Evolutionary conservation across 176 grass and related monocot species (phyloP), one percentile per base, ranked within the genome.

Genomic region (Phoenix dactylifera): DNA sequence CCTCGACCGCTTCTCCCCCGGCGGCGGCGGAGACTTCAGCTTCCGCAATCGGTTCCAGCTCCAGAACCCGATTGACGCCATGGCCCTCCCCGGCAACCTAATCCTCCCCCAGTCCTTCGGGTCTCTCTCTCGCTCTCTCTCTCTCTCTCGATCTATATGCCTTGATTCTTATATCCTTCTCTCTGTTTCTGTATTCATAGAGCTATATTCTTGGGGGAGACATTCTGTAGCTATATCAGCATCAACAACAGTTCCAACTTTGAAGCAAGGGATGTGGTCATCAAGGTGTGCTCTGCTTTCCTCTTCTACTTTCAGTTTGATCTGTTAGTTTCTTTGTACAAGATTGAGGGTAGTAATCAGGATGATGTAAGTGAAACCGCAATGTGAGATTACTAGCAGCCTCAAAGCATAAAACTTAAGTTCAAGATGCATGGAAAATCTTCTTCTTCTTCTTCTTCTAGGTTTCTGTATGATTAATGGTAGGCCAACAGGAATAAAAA

Each of bases 171-270:
- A 44, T 9, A 44, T 44, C 35, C 35, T 44, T 22, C 20, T 50
- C 54, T 58, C 5, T 35, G 18, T 32, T 52, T 73, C 4, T 72
- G n/a, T 74, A 48, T 84, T 54, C n/a, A 23, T 65, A 97, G 93
- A 74, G 85, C 88, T 59, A 98, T 98, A 65, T 98, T 92, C 69
- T 64, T 98, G 82, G 94, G 94, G 57, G 94, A 98, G 81, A 92
- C 87, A 52, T 98, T 98, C 84, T 89, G 81, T 72, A 98, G 94
- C 76, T 98, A 98, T 79, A 92, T 98, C 60, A 98, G 94, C 85
- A 91, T 98, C 74, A 98, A 92, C 73, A 98, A 93, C 18, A 93
- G 94, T 79, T 98, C 93, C 18, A 80, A 74, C 50, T 83, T 88
- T 52, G 94, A 98, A 77, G 84, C 79, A 32, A 73, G 82, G 59